These are phyloP conservation scores for Colletotrichum limetticola DNA, from an alignment of 2,329 filamentous ascomycete genomes.

Conservation along the genomic window DNA sequence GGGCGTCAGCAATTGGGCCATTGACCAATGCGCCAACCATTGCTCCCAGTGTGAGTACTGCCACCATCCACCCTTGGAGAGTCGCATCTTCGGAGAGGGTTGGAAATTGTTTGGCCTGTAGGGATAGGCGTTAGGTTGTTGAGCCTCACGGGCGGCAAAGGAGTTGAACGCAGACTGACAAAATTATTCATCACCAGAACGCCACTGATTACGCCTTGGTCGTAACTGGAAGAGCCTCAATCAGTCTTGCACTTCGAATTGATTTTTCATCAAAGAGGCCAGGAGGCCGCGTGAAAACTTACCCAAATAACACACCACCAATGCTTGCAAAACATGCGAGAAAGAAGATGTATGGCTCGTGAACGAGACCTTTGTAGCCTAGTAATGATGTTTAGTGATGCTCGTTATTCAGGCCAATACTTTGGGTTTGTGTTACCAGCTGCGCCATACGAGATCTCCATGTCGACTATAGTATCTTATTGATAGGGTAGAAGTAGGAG, in stretches of 20 bases:
- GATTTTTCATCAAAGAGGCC: too few relatives aligned
- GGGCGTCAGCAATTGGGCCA: conserved; percentile 49
- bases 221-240: conserved; percentile 55
- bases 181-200: conserved; percentile 59
- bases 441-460: conserved; percentile 12
- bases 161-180: conserved; percentile 25
- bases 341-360: conserved; percentile 16
- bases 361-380: conserved; percentile 11
- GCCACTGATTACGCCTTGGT: conserved; percentile 60
- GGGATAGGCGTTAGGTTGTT: conserved; percentile 17
- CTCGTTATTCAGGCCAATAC: not conserved
- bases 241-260: too few relatives aligned
- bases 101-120: conserved; percentile 7
- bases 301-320: conserved; percentile 6
- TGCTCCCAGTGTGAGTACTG: conserved; percentile 65
- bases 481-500: not conserved
- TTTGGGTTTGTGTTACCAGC: not conserved
- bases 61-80: conserved; percentile 38
- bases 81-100: conserved; percentile 5
- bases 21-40: conserved; percentile 60
- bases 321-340: conserved; percentile 19
- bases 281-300: not conserved
- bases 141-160: conserved; percentile 42
- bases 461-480: not conserved
- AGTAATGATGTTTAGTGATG: not conserved